Evolutionary conservation across 1,284 basidiomycete species (phyloP), one percentile per base, ranked within the genome.

Genomic region (Moesziomyces parantarcticus): DNA sequence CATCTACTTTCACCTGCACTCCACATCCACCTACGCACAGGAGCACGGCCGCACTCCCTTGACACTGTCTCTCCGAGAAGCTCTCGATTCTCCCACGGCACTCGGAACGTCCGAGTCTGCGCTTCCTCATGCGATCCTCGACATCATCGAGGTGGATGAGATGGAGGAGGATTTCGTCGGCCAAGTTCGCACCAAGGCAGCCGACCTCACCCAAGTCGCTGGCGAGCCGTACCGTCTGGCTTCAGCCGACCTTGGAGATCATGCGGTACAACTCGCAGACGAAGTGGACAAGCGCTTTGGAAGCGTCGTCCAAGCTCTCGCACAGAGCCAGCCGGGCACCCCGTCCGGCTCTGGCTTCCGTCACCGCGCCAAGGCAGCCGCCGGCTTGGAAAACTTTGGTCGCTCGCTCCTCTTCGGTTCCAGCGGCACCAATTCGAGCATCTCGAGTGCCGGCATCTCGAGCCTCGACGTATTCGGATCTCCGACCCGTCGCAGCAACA

Each of bases 1-100:
- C 43, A 53, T 80, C 43, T 80, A 76, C 50, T 81, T 74, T 59
- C 78, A 80, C 29, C 46, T 81, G 21, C 77, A 81, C 44, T 42
- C 51, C 16, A 42, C 47, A 32, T 55, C 69, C 5, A 51, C 39
- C 20, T 81, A 71, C 40, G 53, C 63, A 16, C 26, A 55, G 18
- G 72, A 80, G 59, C 51, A 50, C 13, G 23, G 47, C 43, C 75
- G 65, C 26, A 49, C 64, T 2, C 34, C 64, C 13, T 53, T 78
- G 20, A 78, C 74, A 5, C 21, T 79, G 2, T 58, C 58, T 18
- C 39, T 68, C 5, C 39, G 41, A 45, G 34, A 45, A 7, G 32
- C 42, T 1, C 16, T 4, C 6, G 18, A 22, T 14, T n/a, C 34
- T n/a, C 23, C 44, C 22, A 54, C 32, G 3, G n/a, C 45, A 4